Evolutionary conservation across 1,139 yeast genomes (phyloP).

Genomic region (Wickerhamomyces sp.): DNA sequence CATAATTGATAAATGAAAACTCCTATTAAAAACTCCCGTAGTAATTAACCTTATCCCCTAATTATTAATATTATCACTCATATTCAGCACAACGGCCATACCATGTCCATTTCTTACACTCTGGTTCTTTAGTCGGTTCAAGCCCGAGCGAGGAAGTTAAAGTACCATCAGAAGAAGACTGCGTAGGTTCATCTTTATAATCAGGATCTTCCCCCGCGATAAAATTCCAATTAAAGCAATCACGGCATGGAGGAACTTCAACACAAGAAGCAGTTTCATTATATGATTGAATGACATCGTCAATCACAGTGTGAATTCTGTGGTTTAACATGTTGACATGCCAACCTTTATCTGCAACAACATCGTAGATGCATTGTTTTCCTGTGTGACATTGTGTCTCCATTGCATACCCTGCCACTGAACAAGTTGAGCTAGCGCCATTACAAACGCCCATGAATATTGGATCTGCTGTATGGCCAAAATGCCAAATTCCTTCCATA

Average conservation of each 20-base stretch:
- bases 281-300: conserved; percentile 66
- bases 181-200: conserved; percentile 14
- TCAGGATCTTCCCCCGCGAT: conserved; percentile 42
- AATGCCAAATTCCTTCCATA: conserved; percentile 85
- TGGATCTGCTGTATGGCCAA: conserved; percentile 98
- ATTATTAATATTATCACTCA: too few species aligned
- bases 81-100: conserved; percentile 24
- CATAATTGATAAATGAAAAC: too few species aligned
- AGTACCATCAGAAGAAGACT: conserved; percentile 4
- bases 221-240: conserved; percentile 90
- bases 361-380: conserved; percentile 81
- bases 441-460: conserved; percentile 95
- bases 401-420: conserved; percentile 95
- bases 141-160: conserved; percentile 17
- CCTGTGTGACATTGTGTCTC: conserved; percentile 96
- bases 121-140: conserved; percentile 20
- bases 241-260: conserved; percentile 75
- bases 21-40: too few species aligned
- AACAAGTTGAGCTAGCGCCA: conserved; percentile 89
- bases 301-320: conserved; percentile 87
- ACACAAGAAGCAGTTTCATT: conserved; percentile 75
- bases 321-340: conserved; percentile 84
- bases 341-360: conserved; percentile 89
- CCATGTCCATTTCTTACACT: conserved; percentile 23
- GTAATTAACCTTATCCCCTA: too few species aligned